Percentiles rank a stretch among this genome's conserved stretches.
phyloP scores from a whole-genome alignment of 176 grass and related monocot genomes.

The Thinopyrum elongatum region DNA sequence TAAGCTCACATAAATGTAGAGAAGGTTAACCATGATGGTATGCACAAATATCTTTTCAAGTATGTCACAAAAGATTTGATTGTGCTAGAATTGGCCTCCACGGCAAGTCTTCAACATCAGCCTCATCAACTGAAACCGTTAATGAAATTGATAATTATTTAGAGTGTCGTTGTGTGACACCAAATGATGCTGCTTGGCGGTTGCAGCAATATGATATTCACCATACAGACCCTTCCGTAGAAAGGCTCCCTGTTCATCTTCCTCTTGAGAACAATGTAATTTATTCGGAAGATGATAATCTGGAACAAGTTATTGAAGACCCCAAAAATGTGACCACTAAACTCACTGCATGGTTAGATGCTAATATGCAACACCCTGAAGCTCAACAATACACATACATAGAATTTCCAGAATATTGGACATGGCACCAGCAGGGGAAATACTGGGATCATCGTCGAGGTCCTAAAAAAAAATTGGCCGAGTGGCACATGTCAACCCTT shows the following conservation, averaged over 20 bases:
- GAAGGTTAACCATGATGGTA: not conserved
- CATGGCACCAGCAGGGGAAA: not conserved
- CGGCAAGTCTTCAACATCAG: not conserved
- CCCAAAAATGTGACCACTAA: too few relatives aligned
- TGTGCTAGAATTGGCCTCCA: not conserved
- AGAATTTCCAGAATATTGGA: not conserved
- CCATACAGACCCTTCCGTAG: too few relatives aligned
- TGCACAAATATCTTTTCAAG: conserved; percentile 15
- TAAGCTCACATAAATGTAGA: too few relatives aligned
- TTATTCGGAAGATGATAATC: too few relatives aligned
- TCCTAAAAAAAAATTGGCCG: not conserved
- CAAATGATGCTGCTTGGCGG: not conserved
- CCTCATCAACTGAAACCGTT: not conserved
- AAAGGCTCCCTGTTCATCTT: not conserved
- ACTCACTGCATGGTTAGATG: not conserved
- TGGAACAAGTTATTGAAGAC: too few relatives aligned
- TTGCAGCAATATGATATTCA: not conserved
- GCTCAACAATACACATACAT: not conserved
- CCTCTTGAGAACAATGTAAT: too few relatives aligned
- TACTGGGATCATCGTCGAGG: not conserved
- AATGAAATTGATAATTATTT: not conserved
- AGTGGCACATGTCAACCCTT: not conserved
- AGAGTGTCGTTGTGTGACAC: not conserved
- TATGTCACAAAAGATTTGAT: not conserved
- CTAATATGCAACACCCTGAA: not conserved